These are phyloP conservation scores for Candida sphagnicola DNA, from an alignment of 805 yeast genomes.

Conservation along the genomic window DNA sequence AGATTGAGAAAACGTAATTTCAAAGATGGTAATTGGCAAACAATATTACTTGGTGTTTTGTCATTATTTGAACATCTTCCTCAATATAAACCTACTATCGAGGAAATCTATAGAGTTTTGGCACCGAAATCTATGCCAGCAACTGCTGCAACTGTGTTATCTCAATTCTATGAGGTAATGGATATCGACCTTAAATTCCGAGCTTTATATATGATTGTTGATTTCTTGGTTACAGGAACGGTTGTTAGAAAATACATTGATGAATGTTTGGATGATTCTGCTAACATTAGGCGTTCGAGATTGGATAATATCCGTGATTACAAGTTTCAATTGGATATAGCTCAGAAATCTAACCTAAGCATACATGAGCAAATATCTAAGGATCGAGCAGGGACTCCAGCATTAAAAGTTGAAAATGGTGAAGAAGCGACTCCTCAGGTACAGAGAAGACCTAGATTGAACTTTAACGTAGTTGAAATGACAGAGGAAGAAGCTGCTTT, in stretches of 20 bases:
- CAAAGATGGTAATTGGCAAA: constrained; percentile 83
- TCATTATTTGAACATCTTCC: constrained; percentile 56
- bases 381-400: constrained; percentile 1
- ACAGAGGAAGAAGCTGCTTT: constrained; percentile 34
- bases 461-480: constrained; percentile 34
- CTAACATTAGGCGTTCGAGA: constrained; percentile 60
- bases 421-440: constrained; percentile 3
- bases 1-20: constrained; percentile 70
- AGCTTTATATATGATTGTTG: constrained; percentile 58
- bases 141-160: constrained; percentile 44
- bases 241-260: constrained; percentile 64
- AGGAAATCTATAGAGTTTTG: constrained; percentile 45
- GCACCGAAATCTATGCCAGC: constrained; percentile 56
- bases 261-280: constrained; percentile 59
- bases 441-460: constrained; percentile 21
- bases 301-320: constrained; percentile 62
- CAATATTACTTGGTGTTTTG: constrained; percentile 69
- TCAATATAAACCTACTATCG: constrained; percentile 47
- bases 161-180: constrained; percentile 54
- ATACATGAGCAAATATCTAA: constrained; percentile 15
- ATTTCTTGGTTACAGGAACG: constrained; percentile 55
- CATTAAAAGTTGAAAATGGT: background rate
- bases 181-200: constrained; percentile 51
- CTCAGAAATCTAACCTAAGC: constrained; percentile 29
- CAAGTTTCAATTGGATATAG: constrained; percentile 48